Evolutionary conservation across 2,329 filamentous ascomycete genomes (phyloP).

Genomic region (Zymoseptoria brevis): DNA sequence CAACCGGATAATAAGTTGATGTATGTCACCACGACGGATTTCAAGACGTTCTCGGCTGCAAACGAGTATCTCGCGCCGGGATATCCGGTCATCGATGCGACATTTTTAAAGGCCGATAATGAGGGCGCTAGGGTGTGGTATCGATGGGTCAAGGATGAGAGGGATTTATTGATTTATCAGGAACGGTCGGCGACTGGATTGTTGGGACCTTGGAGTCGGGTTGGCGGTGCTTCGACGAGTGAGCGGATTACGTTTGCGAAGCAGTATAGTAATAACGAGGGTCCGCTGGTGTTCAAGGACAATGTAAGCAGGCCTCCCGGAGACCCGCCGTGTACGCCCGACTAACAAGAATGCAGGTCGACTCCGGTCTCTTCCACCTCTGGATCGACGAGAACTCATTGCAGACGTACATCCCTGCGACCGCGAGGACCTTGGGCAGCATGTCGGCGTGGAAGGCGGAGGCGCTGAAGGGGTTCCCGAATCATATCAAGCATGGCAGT

Average conservation of each 20-base stretch:
- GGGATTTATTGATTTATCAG: slow-evolving; percentile 12
- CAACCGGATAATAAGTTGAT: slow-evolving; percentile 13
- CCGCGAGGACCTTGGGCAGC: slow-evolving; percentile 12
- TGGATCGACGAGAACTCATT: slow-evolving; percentile 16
- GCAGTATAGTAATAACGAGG: slow-evolving; percentile 14
- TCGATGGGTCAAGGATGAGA: slow-evolving; percentile 13
- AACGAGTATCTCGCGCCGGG: slow-evolving; percentile 12
- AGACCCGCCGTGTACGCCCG: not conserved
- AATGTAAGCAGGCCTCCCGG: slow-evolving; percentile 1
- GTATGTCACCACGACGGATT: slow-evolving; percentile 14
- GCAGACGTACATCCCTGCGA: slow-evolving; percentile 13
- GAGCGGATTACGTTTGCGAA: slow-evolving; percentile 11
- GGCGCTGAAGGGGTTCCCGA: slow-evolving; percentile 11
- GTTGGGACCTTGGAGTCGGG: slow-evolving; percentile 11
- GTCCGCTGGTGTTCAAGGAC: slow-evolving; percentile 13
- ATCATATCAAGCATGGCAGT: slow-evolving; percentile 12
- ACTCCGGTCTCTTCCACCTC: slow-evolving; percentile 12
- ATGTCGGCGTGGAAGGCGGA: slow-evolving; percentile 12
- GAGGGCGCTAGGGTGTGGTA: slow-evolving; percentile 14
- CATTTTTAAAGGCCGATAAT: slow-evolving; percentile 7
- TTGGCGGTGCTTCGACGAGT: slow-evolving; percentile 6
- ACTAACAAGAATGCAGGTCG: not conserved
- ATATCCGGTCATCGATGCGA: slow-evolving; percentile 15
- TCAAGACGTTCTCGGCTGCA: slow-evolving; percentile 12
- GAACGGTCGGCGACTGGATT: slow-evolving; percentile 12